Evolutionary conservation across 306 rosid species (phyloP), one percentile per base, ranked within the genome.

Genomic region (Prosopis cineraria): DNA sequence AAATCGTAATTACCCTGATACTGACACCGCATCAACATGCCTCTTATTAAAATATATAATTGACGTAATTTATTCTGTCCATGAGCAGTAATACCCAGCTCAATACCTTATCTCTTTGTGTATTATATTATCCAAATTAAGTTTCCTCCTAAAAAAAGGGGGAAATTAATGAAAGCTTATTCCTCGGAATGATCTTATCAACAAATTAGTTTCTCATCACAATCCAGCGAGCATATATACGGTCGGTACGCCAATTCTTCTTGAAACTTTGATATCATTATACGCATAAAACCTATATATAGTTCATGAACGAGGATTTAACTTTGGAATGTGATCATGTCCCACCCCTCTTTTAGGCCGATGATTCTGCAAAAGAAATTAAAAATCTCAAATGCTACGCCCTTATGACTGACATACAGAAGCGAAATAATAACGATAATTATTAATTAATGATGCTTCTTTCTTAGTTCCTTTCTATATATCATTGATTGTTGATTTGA

Each of bases 291-390:
- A 47, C 55, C 55, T 47, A 47, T 22, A 16, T 47, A 1, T 10
- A 17, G 55, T 47, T 47, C 55, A 47, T 47, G 55, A 47, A 47
- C 2, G 55, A 27, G 60, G 62, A 55, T 31, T 10, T 24, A 3
- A 55, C 62, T 55, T 55, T 20, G 29, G 5, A 20, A 52, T 52
- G 0, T 0, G 13, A 52, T 52, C 29, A 22, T 52, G 59, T 76
- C 72, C 6, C 16, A 37, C 58, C 58, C 31, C 30, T 5, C 5
- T 53, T 67, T 7, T 11, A 52, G n/a, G 29, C 44, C 5, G 3
- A 65, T 78, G 27, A 78, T 56, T 78, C 70, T 69, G 27, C 10
- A 37, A 50, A 24, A 24, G 25, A 66, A 2, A 11, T 34, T 34
- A 34, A 34, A 19, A 0, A 5, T 24, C 50, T 3, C 7, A 29